Percentiles rank a stretch among this genome's conserved stretches.
Conservation (phyloP, 805 yeast genomes). For the Pichia exigua region DNA sequence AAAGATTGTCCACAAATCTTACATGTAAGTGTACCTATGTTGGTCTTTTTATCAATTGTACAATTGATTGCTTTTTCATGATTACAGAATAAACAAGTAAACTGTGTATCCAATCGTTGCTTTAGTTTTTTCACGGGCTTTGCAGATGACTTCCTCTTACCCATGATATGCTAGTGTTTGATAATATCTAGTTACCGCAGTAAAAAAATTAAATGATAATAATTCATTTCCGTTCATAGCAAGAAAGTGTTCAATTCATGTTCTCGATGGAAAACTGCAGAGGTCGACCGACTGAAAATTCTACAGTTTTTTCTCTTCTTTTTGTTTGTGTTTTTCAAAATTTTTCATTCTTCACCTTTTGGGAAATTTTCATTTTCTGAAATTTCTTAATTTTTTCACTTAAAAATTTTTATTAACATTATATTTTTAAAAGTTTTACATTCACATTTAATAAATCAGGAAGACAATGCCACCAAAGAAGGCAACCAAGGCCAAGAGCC, state of each 20-base stretch:
- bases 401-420: neutral
- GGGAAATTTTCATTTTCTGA: neutral
- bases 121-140: conserved; percentile 74
- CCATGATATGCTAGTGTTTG: conserved; percentile 15
- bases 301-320: neutral
- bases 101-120: conserved; percentile 71
- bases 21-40: conserved; percentile 78
- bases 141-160: conserved; percentile 68
- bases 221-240: too few relatives aligned
- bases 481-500: neutral
- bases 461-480: neutral
- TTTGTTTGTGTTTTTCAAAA: neutral
- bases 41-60: conserved; percentile 75
- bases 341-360: neutral
- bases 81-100: conserved; percentile 90
- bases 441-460: neutral
- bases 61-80: conserved; percentile 91
- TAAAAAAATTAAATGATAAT: too few relatives aligned
- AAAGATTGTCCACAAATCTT: conserved; percentile 92
- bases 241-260: neutral
- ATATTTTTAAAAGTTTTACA: neutral
- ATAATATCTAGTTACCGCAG: neutral
- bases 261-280: neutral
- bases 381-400: neutral
- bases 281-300: neutral